Base-by-base conservation (phyloP, 805 yeast genomes). In the Saturnispora galanensis region DNA sequence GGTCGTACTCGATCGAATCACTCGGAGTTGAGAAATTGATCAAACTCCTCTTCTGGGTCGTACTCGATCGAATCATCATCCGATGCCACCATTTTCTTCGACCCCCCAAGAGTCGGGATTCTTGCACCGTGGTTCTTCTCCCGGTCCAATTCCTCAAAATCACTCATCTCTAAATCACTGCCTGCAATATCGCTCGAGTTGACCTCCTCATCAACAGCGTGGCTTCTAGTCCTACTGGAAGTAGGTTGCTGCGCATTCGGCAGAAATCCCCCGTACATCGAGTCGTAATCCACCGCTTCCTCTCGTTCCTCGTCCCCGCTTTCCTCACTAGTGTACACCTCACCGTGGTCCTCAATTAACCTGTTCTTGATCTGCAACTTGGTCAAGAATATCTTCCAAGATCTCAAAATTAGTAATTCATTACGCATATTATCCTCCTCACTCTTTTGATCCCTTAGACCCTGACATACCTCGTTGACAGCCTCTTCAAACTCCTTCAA, bases 401-500 rank as follows among this genome's bases (percentile, higher is more conserved):
- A 68, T 38, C 68, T 62, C 47, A 77, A 60, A 2, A 83, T 76
- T 18, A 67, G 65, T 38, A 74, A 53, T 48, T 77, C 80, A 12
- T 65, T 63, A 16, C 67, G 60, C 33, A 63, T 61, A 43, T 67
- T 56, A 42, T 67, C 67, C 10, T 70, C 71, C 31, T 73, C 72
- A 21, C 62, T 63, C 42, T 73, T 76, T 47, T 77, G 77, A 16
- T 71, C 74, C 42, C 65, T 55, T 17, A 81, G 56, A 17, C 69
- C 67, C 9, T 73, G 70, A 37, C 73, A 63, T 1, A 79, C 79
- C 0, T 68, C 63, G 21, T 62, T 53, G 33, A 85, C 68, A 0
- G 88, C 89, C 33, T 79, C 86, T 47, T 67, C 65, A 48, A 64
- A 77, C 54, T 79, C 81, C 18, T 56, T 56, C 4, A 84, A 81